Evolutionary conservation across 2,329 filamentous ascomycete species (phyloP), one percentile per base, ranked within the genome.

Genomic region (Nemania sp.): DNA sequence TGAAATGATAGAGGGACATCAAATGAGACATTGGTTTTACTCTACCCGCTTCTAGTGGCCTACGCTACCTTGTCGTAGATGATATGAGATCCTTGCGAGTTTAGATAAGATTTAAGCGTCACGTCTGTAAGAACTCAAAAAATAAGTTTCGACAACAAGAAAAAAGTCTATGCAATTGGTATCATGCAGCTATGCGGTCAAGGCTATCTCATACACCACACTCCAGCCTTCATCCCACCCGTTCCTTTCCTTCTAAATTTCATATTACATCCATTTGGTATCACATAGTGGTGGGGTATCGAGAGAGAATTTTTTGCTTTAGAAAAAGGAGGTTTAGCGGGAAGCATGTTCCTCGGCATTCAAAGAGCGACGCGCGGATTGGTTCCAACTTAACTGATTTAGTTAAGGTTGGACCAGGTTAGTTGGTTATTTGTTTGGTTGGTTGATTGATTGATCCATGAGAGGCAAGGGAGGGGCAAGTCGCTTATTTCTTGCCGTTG

Each of bases 401-500:
- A n/a, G n/a, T n/a, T n/a, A n/a, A n/a, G n/a, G n/a, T n/a, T n/a
- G n/a, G n/a, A n/a, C n/a, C n/a, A n/a, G n/a, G n/a, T n/a, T n/a
- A n/a, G n/a, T n/a, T n/a, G n/a, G n/a, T n/a, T n/a, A n/a, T 24
- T 20, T 13, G 20, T 35, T 38, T 2, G 20, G n/a, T 55, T 32
- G 8, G 27, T 32, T 49, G 32, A 3, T 22, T 51, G 45, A 3
- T 47, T 47, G 43, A 3, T n/a, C 18, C 18, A n/a, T 15, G 5
- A 18, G 18, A 15, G 13, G 41, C 18, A 45, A 6, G 49, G 24
- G 13, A 10, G 0, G 29, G 29, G 43, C 43, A 57, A 55, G 10
- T 13, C 45, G 49, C 38, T 70, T 67, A 78, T 70, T 79, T 79
- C 66, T 76, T 73, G 61, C 76, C 75, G 56, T 88, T 82, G 76